Conservation (phyloP, 352 stramenopile species). For the Phytophthora vignae region DNA sequence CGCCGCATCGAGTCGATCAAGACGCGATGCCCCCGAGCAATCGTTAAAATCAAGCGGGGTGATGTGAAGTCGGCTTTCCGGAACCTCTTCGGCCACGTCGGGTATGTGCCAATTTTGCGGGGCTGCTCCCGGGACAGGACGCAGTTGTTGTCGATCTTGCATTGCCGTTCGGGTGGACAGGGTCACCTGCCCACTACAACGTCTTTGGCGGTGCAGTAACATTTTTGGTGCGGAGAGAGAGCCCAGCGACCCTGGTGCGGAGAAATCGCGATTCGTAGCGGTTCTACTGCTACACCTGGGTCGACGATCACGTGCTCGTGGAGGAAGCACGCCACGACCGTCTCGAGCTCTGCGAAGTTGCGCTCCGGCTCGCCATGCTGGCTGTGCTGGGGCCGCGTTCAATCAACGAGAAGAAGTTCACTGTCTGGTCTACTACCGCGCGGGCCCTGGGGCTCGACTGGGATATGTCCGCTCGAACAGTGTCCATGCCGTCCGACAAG, state of each 20-base stretch:
- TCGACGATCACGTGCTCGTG: not conserved
- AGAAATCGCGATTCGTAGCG: too few relatives aligned
- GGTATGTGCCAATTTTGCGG: not conserved
- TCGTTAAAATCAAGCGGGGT: not conserved
- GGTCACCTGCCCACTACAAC: not conserved
- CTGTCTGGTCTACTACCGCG: slow-evolving; percentile 3
- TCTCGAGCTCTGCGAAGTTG: not conserved
- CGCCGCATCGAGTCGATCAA: not conserved
- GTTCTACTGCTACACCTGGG: too few relatives aligned
- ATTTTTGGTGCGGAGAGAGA: not conserved
- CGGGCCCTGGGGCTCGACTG: slow-evolving; percentile 16
- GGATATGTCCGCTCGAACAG: not conserved
- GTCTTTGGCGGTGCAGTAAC: not conserved
- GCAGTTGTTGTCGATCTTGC: not conserved
- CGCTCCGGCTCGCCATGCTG: slow-evolving; percentile 21
- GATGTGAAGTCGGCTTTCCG: not conserved
- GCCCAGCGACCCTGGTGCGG: too few relatives aligned
- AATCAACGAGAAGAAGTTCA: slow-evolving; percentile 41
- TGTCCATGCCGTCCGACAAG: not conserved
- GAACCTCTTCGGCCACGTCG: not conserved
- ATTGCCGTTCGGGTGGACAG: not conserved
- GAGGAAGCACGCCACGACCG: not conserved
- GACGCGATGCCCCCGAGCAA: not conserved
- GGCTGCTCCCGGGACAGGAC: not conserved
- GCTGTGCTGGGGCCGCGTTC: slow-evolving; percentile 18